Conservation (phyloP, 805 yeast genomes). For the Maudiozyma pseudohumilis region DNA sequence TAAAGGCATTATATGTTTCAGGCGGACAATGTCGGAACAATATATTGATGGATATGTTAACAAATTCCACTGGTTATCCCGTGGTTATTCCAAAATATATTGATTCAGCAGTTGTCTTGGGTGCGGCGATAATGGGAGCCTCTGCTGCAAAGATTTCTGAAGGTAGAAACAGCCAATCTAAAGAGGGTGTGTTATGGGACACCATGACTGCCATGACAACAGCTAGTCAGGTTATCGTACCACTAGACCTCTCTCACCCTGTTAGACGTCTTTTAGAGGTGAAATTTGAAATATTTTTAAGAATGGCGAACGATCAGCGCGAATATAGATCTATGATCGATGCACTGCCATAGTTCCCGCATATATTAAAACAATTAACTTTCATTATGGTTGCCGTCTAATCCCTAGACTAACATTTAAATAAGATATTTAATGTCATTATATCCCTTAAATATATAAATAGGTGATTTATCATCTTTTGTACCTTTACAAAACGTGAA, state of each 20-base stretch:
- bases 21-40: constrained; percentile 97
- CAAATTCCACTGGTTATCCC: constrained; percentile 88
- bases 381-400: neutral
- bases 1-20: constrained; percentile 72
- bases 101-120: constrained; percentile 95
- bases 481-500: too few species aligned
- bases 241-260: constrained; percentile 44
- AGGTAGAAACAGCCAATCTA: constrained; percentile 12
- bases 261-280: constrained; percentile 64
- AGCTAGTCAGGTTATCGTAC: constrained; percentile 68
- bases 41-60: constrained; percentile 76
- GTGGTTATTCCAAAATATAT: constrained; percentile 88
- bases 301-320: constrained; percentile 76
- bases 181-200: constrained; percentile 59
- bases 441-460: too few species aligned
- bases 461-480: too few species aligned
- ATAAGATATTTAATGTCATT: too few species aligned
- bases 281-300: constrained; percentile 79
- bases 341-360: constrained; percentile 24
- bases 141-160: constrained; percentile 70
- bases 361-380: neutral
- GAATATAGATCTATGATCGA: constrained; percentile 66
- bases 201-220: constrained; percentile 81
- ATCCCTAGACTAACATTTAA: too few species aligned
- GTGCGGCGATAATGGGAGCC: constrained; percentile 91